Evolutionary conservation across 805 yeast species (phyloP), one percentile per base, ranked within the genome.

Genomic region (Candida tibetensis): DNA sequence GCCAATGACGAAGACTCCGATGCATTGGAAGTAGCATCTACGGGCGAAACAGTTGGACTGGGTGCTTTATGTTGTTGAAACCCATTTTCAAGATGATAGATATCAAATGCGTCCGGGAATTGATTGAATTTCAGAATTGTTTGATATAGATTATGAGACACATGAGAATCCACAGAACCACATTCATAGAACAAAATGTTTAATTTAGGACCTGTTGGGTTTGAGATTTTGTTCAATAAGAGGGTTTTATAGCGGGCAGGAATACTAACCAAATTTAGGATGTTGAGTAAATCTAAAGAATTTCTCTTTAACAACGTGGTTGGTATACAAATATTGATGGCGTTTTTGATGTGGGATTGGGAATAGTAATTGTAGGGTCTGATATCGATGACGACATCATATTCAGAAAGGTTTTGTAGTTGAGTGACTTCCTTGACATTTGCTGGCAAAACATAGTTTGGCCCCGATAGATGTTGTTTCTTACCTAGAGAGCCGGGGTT

Each of bases 321-420:
- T 8, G 76, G 76, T 10, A 71, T 51, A 44, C 74, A 70, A 13
- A 69, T 50, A 43, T 69, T 68, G 41, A 63, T 45, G 15, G 76
- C 50, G 17, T 52, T 42, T 10, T 40, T 44, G 12, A 71, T 39
- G 37, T 65, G 61, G 19, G 62, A 48, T 6, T 47, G 40, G 15
- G 60, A 49, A 47, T 55, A 71, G 17, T 51, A 36, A 41, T 67
- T 67, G 49, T 55, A 70, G 4, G 72, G 67, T 16, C 76, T 52
- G 15, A 61, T 59, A 42, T 71, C 76, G 28, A 70, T 42, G 14
- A 65, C 46, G 7, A 61, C 32, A 29, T 46, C 50, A 21, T 33
- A 46, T 9, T 39, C 15, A 30, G 34, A 33, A 14, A 45, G 34
- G 36, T 45, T 26, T 3, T 29, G 16, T 4, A 45, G 30, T 8